Conservation (phyloP, 148 eudicot genomes). For the Mesembryanthemum crystallinum region DNA sequence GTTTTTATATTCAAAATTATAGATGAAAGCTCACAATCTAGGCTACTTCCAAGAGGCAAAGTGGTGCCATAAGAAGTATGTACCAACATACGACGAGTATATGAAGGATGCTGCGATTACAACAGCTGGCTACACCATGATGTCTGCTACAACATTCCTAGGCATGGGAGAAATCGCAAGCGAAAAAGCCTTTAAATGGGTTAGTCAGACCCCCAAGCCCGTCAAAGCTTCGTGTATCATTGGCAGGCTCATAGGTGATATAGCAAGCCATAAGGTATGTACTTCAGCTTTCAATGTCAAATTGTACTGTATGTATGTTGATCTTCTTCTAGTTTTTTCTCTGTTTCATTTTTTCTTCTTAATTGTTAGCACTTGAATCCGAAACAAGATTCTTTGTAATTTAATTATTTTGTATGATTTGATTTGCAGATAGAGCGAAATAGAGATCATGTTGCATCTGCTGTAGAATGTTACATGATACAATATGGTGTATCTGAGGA, state of each 20-base stretch:
- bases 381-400: no score
- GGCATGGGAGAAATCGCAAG: slow-evolving; percentile 34
- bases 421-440: slow-evolving; percentile 35
- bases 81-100: slow-evolving; percentile 28
- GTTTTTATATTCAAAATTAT: slow-evolving; percentile 15
- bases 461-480: slow-evolving; percentile 39
- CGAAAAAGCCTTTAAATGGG: slow-evolving; percentile 34
- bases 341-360: no score
- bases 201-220: slow-evolving; percentile 19
- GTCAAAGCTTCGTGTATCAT: slow-evolving; percentile 22
- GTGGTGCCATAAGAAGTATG: slow-evolving; percentile 29
- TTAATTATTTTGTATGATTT: no score
- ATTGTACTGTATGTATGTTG: not conserved
- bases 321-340: no score
- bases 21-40: slow-evolving; percentile 29
- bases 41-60: slow-evolving; percentile 29
- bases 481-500: slow-evolving; percentile 18
- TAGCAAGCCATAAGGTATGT: slow-evolving; percentile 28
- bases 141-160: slow-evolving; percentile 28
- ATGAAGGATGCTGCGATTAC: slow-evolving; percentile 18
- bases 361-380: no score
- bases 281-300: not conserved
- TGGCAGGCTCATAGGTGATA: slow-evolving; percentile 34
- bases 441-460: slow-evolving; percentile 36
- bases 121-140: slow-evolving; percentile 21